Evolutionary conservation across 2,329 filamentous ascomycete species (phyloP).

Genomic region (Colletotrichum cordylinicola): DNA sequence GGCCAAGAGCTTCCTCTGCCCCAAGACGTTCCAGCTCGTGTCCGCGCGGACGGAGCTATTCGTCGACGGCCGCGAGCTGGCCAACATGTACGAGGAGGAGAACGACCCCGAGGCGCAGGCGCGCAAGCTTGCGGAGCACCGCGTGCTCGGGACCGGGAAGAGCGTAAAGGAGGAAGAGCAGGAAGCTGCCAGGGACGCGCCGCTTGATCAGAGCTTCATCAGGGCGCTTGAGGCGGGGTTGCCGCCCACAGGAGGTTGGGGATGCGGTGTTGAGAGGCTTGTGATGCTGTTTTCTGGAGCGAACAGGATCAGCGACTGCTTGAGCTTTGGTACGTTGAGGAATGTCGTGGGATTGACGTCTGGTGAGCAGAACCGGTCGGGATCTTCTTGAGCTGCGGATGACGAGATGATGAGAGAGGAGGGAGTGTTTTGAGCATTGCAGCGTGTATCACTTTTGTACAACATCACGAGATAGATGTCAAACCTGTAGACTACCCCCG

Average conservation of each 20-base stretch:
- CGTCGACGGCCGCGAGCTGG: conserved; percentile 78
- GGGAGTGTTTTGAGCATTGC: neutral
- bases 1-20: conserved; percentile 82
- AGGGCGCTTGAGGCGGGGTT: conserved; percentile 85
- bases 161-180: conserved; percentile 29
- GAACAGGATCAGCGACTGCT: conserved; percentile 81
- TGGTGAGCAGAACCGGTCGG: conserved; percentile 19
- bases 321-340: conserved; percentile 86
- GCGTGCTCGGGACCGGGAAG: conserved; percentile 38
- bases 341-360: conserved; percentile 64
- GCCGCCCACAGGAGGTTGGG: conserved; percentile 97
- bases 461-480: neutral
- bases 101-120: conserved; percentile 90
- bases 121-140: conserved; percentile 74
- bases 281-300: conserved; percentile 88
- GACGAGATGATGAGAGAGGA: neutral
- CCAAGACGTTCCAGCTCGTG: conserved; percentile 71
- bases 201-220: conserved; percentile 80
- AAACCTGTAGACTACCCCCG: neutral
- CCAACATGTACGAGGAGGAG: conserved; percentile 98
- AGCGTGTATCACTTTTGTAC: neutral
- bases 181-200: conserved; percentile 46
- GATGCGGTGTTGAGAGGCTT: conserved; percentile 88
- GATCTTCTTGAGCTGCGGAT: neutral
- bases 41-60: conserved; percentile 88